Base-by-base conservation (phyloP, 176 grass and related monocot species). In the Saccharum officinarum region DNA sequence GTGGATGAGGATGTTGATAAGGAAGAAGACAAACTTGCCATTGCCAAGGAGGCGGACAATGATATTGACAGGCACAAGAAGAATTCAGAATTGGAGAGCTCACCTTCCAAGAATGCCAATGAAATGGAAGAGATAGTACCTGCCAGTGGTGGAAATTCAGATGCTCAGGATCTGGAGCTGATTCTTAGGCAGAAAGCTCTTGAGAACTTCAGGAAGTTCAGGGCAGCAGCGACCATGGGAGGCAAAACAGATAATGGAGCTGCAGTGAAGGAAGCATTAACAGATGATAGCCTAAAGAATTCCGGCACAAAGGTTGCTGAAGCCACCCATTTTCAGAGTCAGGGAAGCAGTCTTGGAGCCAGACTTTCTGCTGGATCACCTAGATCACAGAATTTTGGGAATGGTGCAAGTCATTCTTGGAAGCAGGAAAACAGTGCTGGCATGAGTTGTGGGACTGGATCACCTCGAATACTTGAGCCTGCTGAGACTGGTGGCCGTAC, bases 121-220 rank as follows among this genome's bases (percentile, higher is more conserved):
- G 65, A 71, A 77, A 82, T 42, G 4, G 72, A 33, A 34, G 85
- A 88, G 39, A 64, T 78, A 1, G 33, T 75, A 77, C 71, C 82
- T 86, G 79, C 66, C 71, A 52, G 28, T 84, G 34, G 40, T 18
- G 67, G 76, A 75, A 88, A 77, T 77, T 77, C 80, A 22, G 83
- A 68, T 14, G 81, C 82, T 25, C 79, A 91, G 79, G 92, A 92
- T 82, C 72, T 91, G n/a, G 97, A 99, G 85, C 62, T 95, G 66
- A 83, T 91, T 76, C 85, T 99, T 69, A 89, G 97, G 76, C 86
- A 96, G 77, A 96, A 94, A 75, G 97, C 97, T 71, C 90, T 99
- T 23, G 92, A 88, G 70, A 99, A 99, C 64, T 95, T 99, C 76
- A 91, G 69, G 20, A 99, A 94, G 55, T 94, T 96, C 73, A 91